A percentile compares a stretch with the other conserved stretches of the same genome.
Evolutionary conservation across 2,329 filamentous ascomycete species (phyloP).

Genomic region (Hypoxylon rubiginosum): DNA sequence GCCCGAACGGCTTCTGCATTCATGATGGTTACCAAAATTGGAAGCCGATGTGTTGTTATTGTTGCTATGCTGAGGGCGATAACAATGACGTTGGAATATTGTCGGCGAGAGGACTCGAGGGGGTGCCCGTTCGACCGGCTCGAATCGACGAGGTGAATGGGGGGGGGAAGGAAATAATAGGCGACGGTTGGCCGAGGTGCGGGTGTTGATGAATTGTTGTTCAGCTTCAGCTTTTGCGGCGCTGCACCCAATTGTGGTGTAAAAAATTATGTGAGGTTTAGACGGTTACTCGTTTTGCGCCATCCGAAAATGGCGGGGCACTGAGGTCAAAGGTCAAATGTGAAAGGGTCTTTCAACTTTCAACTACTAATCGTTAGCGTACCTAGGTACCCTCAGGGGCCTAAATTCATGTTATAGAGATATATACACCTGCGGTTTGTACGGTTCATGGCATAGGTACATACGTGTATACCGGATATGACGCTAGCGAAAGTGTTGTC

Average conservation of each 20-base stretch:
- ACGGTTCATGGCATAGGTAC: too few species aligned
- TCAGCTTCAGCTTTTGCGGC: slow-evolving; percentile 21
- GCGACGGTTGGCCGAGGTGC: slow-evolving; percentile 29
- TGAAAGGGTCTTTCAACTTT: slow-evolving; percentile 8
- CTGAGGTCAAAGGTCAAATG: not conserved
- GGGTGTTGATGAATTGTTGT: slow-evolving; percentile 36
- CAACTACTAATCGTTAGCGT: not conserved
- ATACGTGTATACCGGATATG: not conserved
- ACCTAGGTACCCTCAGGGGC: slow-evolving; percentile 8
- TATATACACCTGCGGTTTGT: too few species aligned
- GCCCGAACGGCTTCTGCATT: slow-evolving; percentile 80
- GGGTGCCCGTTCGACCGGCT: slow-evolving; percentile 34
- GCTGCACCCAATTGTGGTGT: slow-evolving; percentile 43
- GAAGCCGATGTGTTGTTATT: slow-evolving; percentile 5
- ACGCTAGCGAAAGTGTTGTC: slow-evolving; percentile 15
- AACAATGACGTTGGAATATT: slow-evolving; percentile 31
- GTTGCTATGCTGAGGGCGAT: slow-evolving; percentile 22
- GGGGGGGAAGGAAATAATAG: not conserved
- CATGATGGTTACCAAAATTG: slow-evolving; percentile 63
- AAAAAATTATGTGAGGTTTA: slow-evolving; percentile 37
- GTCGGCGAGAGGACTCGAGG: slow-evolving; percentile 31
- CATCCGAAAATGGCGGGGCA: slow-evolving; percentile 42
- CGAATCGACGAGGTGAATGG: slow-evolving; percentile 24
- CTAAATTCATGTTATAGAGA: too few species aligned
- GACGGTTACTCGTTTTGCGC: slow-evolving; percentile 40